A percentile compares a stretch with the other conserved stretches of the same genome.
phyloP scores from a whole-genome alignment of 1,139 yeast species.

The Saccharomyces hybrid region DNA sequence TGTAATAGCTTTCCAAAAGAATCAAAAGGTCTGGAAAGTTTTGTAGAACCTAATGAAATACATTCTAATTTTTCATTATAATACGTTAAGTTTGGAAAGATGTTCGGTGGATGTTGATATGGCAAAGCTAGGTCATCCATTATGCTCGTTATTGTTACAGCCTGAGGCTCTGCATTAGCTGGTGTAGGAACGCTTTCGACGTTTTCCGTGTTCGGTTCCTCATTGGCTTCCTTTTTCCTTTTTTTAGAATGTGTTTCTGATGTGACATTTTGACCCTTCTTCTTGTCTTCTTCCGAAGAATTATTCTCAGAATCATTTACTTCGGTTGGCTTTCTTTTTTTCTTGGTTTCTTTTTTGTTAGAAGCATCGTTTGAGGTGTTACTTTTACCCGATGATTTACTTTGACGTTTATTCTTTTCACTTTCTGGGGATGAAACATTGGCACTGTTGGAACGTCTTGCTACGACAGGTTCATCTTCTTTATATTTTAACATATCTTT shows the following conservation, averaged over 20 bases:
- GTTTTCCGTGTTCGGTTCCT: conserved; percentile 3
- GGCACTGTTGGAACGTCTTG: conserved; percentile 11
- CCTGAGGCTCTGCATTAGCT: conserved; percentile 7
- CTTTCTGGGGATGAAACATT: conserved; percentile 2
- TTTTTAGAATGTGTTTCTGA: conserved; percentile 5
- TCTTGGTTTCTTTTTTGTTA: conserved; percentile 6
- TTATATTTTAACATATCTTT: conserved; percentile 25
- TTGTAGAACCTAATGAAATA: conserved; percentile 8
- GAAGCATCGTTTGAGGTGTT: conserved; percentile 5
- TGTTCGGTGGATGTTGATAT: conserved; percentile 19
- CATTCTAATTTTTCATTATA: conserved; percentile 21
- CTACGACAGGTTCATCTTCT: conserved; percentile 33
- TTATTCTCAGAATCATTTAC: conserved; percentile 5
- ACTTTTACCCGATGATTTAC: conserved; percentile 5
- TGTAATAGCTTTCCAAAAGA: conserved; percentile 24
- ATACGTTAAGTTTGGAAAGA: conserved; percentile 14
- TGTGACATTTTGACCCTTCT: conserved; percentile 1
- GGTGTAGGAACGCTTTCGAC: conserved; percentile 4
- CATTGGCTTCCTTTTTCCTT: conserved; percentile 11
- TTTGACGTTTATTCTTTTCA: conserved; percentile 4
- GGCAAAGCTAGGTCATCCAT: conserved; percentile 33
- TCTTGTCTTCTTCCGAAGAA: conserved; percentile 10
- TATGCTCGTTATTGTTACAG: conserved; percentile 25
- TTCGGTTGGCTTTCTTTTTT: conserved; percentile 10
- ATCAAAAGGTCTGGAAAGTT: conserved; percentile 7